Conservation (phyloP, 2,329 filamentous ascomycete species). For the Colletotrichum sp. region DNA sequence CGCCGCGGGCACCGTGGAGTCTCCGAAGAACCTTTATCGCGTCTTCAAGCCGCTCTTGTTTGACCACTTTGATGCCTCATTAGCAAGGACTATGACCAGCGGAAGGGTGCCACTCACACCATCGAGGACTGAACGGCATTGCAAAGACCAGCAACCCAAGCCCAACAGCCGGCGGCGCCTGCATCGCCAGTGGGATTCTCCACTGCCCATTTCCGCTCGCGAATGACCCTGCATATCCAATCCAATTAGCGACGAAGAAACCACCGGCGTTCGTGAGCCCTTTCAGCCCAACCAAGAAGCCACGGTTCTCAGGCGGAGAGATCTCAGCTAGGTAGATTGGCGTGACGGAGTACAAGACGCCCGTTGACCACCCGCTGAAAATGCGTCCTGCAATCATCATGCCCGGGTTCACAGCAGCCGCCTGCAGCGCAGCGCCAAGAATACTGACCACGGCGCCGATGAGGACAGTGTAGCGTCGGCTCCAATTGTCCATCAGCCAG, state of each 20-base stretch:
- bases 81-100: not conserved
- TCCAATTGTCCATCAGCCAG: not conserved
- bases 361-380: not conserved
- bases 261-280: not conserved
- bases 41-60: not conserved
- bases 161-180: accelerated
- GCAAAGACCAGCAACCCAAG: not conserved
- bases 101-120: not conserved
- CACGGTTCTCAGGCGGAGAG: not conserved
- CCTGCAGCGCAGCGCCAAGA: not conserved
- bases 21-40: not conserved
- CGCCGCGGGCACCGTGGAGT: not conserved
- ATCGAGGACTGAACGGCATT: not conserved
- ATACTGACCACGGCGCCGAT: not conserved
- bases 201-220: not conserved
- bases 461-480: not conserved
- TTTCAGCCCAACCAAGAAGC: not conserved
- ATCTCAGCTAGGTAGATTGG: not conserved
- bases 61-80: not conserved
- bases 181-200: not conserved
- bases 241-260: not conserved
- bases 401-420: not conserved
- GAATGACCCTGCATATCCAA: not conserved
- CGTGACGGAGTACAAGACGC: not conserved
- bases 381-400: not conserved